Conservation (phyloP, 202 grass and related monocot species). For the Elaeis oleifera region DNA sequence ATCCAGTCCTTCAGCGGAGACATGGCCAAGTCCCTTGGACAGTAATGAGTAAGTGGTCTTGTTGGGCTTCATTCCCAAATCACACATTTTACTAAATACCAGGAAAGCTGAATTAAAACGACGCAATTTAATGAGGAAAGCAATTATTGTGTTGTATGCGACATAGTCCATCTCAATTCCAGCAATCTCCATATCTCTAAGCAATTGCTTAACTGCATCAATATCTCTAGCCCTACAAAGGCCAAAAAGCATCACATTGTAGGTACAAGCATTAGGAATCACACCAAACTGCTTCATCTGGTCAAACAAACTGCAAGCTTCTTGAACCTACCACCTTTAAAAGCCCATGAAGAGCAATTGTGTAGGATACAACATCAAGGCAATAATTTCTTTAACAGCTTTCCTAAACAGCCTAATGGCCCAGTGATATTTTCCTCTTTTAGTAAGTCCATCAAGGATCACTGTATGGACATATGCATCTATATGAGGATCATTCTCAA, state of each 20-base stretch:
- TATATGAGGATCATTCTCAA: conserved; percentile 33
- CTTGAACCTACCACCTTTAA: conserved; percentile 40
- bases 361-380: conserved; percentile 64
- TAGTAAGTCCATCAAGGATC: conserved; percentile 53
- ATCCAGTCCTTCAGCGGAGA: conserved; percentile 18
- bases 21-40: conserved; percentile 23
- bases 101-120: conserved; percentile 22
- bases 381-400: conserved; percentile 37
- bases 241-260: conserved; percentile 82
- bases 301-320: conserved; percentile 70
- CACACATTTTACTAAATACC: conserved; percentile 52
- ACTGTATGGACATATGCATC: conserved; percentile 50
- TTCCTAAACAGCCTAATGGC: conserved; percentile 49
- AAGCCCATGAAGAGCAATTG: conserved; percentile 65
- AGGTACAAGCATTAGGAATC: conserved; percentile 50
- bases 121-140: conserved; percentile 52
- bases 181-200: conserved; percentile 62
- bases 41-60: conserved; percentile 37
- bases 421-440: conserved; percentile 31
- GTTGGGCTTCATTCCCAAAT: conserved; percentile 50
- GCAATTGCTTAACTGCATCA: conserved; percentile 35
- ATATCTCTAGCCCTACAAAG: conserved; percentile 54
- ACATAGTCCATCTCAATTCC: conserved; percentile 55
- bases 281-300: conserved; percentile 60
- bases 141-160: conserved; percentile 60